Conservation (phyloP, 2,329 filamentous ascomycete species). For the Ceratocystis variospora region DNA sequence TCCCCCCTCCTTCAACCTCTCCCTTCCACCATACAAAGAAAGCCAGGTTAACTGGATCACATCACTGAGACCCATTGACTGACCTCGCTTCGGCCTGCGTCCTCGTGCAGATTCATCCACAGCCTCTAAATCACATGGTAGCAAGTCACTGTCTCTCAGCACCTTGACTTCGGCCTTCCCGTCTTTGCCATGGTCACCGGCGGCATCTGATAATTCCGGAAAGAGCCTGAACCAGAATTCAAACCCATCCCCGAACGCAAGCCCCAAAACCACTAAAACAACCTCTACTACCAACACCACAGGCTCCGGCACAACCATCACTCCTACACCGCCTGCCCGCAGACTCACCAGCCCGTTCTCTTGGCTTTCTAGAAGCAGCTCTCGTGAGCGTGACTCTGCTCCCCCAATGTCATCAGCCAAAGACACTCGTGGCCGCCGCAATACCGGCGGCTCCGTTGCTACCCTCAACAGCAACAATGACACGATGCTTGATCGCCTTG, state of each 20-base stretch:
- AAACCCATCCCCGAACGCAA: constrained; percentile 23
- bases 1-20: not conserved
- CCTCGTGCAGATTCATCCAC: constrained; percentile 12
- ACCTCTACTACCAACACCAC: constrained; percentile 22
- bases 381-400: constrained; percentile 32
- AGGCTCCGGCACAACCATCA: constrained; percentile 20
- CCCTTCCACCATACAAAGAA: constrained; percentile 2
- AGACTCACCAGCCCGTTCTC: constrained; percentile 82
- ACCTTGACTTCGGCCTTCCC: constrained; percentile 61
- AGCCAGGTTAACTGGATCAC: not conserved
- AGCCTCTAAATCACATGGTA: constrained; percentile 16
- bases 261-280: constrained; percentile 29
- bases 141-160: constrained; percentile 47
- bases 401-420: constrained; percentile 43
- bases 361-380: constrained; percentile 54
- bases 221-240: constrained; percentile 32
- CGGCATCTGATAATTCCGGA: constrained; percentile 33
- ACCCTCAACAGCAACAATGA: constrained; percentile 72
- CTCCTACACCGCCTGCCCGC: constrained; percentile 35
- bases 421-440: constrained; percentile 38
- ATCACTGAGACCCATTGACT: constrained; percentile 18
- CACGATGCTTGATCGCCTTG: constrained; percentile 61
- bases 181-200: constrained; percentile 57
- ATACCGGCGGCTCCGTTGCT: constrained; percentile 66
- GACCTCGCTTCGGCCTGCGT: constrained; percentile 14